phyloP scores from a whole-genome alignment of 495 filamentous ascomycete species.

The Cudoniella acicularis region DNA sequence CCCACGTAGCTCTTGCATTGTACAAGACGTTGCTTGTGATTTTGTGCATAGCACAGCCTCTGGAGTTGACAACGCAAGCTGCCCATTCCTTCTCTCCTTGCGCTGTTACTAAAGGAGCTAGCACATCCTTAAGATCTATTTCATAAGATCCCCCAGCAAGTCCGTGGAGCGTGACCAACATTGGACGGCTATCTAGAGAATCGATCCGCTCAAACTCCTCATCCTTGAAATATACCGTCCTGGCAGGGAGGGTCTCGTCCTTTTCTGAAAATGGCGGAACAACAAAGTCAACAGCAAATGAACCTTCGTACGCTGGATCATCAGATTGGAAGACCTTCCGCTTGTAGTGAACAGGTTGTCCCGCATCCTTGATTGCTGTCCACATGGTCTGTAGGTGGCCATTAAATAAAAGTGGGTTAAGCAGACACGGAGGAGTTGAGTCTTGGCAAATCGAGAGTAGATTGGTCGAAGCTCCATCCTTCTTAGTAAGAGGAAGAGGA shows the following conservation, averaged over 20 bases:
- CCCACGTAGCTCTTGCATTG: constrained; percentile 93
- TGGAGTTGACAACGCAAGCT: constrained; percentile 82
- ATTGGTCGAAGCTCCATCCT: constrained; percentile 43
- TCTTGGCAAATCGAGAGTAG: constrained; percentile 59
- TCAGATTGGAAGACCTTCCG: constrained; percentile 75
- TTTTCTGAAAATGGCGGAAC: constrained; percentile 50
- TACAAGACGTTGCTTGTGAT: constrained; percentile 84
- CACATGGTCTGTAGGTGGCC: constrained; percentile 91
- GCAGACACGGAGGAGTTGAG: constrained; percentile 67
- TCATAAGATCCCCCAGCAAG: constrained; percentile 88
- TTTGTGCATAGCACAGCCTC: constrained; percentile 82
- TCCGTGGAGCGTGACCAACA: constrained; percentile 87
- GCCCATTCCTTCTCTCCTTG: constrained; percentile 63
- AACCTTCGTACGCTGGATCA: constrained; percentile 63
- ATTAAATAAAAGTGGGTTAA: constrained; percentile 91
- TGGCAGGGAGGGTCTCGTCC: constrained; percentile 62
- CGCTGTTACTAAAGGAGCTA: constrained; percentile 63
- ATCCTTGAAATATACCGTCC: constrained; percentile 71
- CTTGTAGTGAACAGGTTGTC: constrained; percentile 79
- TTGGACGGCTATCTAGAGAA: constrained; percentile 71
- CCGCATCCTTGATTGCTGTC: constrained; percentile 69
- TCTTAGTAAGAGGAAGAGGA: constrained; percentile 38
- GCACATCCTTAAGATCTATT: constrained; percentile 74
- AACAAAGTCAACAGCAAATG: constrained; percentile 86
- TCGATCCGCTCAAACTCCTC: constrained; percentile 59